Conservation (phyloP, 805 yeast species). For the Torulaspora franciscae region DNA sequence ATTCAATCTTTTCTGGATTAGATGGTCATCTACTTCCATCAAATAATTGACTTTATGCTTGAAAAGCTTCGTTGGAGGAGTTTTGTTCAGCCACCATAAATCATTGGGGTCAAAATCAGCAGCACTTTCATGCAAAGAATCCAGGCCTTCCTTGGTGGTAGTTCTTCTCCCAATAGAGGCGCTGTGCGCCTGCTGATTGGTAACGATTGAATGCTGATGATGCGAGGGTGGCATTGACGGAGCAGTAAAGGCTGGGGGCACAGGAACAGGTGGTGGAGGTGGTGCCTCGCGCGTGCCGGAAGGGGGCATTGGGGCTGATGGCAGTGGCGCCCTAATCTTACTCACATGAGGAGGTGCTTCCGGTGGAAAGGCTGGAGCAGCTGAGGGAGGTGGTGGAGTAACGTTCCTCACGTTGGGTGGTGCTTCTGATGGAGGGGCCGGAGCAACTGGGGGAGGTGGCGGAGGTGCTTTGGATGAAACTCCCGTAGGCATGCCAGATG, state of each 20-base stretch:
- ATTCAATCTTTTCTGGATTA: slow-evolving; percentile 53
- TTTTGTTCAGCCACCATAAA: slow-evolving; percentile 65
- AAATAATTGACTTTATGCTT: slow-evolving; percentile 31
- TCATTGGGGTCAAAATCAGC: slow-evolving; percentile 30
- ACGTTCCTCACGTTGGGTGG: slow-evolving; percentile 3
- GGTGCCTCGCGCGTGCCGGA: slow-evolving; percentile 1
- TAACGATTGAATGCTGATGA: neutral
- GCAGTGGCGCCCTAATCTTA: neutral
- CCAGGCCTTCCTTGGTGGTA: slow-evolving; percentile 16
- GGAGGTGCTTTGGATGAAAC: slow-evolving; percentile 1
- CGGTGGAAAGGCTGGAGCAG: slow-evolving; percentile 6
- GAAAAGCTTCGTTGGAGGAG: slow-evolving; percentile 47
- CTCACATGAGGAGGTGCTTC: slow-evolving; percentile 4
- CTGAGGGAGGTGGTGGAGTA: neutral
- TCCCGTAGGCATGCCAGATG: slow-evolving; percentile 10
- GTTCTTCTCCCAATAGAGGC: slow-evolving; percentile 10
- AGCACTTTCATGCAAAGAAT: slow-evolving; percentile 5
- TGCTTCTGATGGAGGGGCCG: slow-evolving; percentile 4
- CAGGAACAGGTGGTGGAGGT: slow-evolving; percentile 16
- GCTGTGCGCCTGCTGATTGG: neutral
- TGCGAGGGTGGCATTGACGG: slow-evolving; percentile 15
- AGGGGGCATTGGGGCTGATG: neutral
- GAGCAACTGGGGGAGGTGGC: slow-evolving; percentile 4
- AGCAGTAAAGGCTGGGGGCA: slow-evolving; percentile 16
- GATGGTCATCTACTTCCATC: slow-evolving; percentile 60